Base-by-base conservation (phyloP, 2,329 filamentous ascomycete genomes). In the Trichophyton benhamiae region DNA sequence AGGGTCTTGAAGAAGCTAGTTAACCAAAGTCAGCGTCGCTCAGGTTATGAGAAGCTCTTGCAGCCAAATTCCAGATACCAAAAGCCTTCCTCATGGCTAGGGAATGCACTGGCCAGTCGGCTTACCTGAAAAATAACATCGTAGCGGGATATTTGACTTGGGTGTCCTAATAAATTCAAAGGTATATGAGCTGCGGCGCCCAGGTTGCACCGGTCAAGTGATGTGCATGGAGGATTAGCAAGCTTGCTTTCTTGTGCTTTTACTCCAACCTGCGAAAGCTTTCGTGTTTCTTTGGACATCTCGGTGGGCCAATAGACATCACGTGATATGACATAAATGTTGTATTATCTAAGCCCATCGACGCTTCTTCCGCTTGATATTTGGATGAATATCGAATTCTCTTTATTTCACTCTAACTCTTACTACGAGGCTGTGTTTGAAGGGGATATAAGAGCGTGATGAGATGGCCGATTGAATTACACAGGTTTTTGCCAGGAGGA, bases 1-100 rank as follows among this genome's bases (percentile, higher is more conserved):
- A 97, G 88, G 60, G 92, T 97, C 77, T 97, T 97, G 85, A 97
- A 97, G 80, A 96, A 97, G 79, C 89, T 94, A 72, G 17, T 27
- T 13, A 53, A 58, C 20, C 20, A n/a, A 53, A 30, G 30, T 17
- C 48, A 33, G 49, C n/a, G 15, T 55, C 3, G 15, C 13, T 53
- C 49, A n/a, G 22, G 11, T 55, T 27, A 55, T 17, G 27, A n/a
- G 25, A 20, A n/a, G n/a, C 3, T 11, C 9, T 36, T n/a, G 27
- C 27, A 15, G 49, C 15, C 20, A 48, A 57, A 36, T 22, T 27
- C 44, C 55, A 27, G 27, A 30, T 30, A 30, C 7, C 57, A 38
- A 11, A 42, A 9, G 22, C 25, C 41, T 15, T 33, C 49, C 9
- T 25, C 22, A 11, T 11, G 17, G 44, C 42, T 13, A 38, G 33